Evolutionary conservation across 305 asterid species (phyloP), one percentile per base, ranked within the genome.

Genomic region (Fraxinus angustifolia): DNA sequence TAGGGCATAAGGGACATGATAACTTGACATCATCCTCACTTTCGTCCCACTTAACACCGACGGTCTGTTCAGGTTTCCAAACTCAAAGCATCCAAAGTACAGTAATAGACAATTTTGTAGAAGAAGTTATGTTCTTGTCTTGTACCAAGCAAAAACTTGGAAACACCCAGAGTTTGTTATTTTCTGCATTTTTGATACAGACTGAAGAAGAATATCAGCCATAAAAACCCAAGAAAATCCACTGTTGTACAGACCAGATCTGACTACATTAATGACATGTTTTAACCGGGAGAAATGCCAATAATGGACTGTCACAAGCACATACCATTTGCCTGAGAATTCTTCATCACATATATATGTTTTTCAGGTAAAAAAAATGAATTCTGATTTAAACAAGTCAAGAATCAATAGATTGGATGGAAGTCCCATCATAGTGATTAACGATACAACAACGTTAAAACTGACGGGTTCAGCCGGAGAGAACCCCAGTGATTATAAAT

Each of bases 261-360:
- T 67, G 80, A 28, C 85, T 82, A 67, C 79, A 87, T 82, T 76
- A 73, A 78, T 65, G 33, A 83, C 79, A 82, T 45, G 70, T 67
- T 78, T 85, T 83, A 62, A 85, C 84, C 77, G 73, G 75, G 81
- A 11, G 34, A 83, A 56, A 40, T 58, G 42, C 78, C 81, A 84
- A 85, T 86, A 85, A 83, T 87, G 38, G 80, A 73, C 75, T 2
- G 11, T 48, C 33, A 28, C 35, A 42, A n/a, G 42, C 75, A 33
- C 77, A 80, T 84, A 77, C 86, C 78, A 79, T 80, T 68, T 87
- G 87, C 53, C n/a, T 42, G n/a, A 11, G 53, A 11, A 11, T 78
- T 67, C 36, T 76, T 65, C 67, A 67, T 74, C 83, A 83, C 16
- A 45, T 45, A 12, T 45, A 12, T 45, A 53, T 1, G 65, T n/a